phyloP scores from a whole-genome alignment of 208 protist species.

The Trypanosoma vivax region DNA sequence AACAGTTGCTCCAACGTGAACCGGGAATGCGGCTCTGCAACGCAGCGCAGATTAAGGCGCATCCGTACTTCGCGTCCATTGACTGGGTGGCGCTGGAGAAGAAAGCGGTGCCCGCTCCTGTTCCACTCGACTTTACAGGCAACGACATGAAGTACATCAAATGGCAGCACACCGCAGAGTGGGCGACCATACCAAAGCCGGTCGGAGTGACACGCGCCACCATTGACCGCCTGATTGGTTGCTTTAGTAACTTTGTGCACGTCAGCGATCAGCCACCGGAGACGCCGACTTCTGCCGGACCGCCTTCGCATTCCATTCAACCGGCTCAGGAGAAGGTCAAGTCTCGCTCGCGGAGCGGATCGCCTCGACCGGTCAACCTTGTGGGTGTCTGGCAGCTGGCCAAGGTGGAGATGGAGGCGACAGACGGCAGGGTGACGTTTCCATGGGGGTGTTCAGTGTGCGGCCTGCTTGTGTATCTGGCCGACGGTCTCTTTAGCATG shows the following conservation, averaged over 20 bases:
- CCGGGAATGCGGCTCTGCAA: slow-evolving; percentile 32
- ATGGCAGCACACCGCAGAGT: slow-evolving; percentile 69
- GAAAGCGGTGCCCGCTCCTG: slow-evolving; percentile 31
- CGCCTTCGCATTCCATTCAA: neutral
- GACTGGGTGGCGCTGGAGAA: slow-evolving; percentile 59
- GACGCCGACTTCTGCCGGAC: neutral
- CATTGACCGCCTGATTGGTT: slow-evolving; percentile 39
- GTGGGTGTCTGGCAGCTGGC: slow-evolving; percentile 58
- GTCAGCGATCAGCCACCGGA: slow-evolving; percentile 3
- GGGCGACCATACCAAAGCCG: slow-evolving; percentile 50
- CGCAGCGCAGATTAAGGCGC: slow-evolving; percentile 34
- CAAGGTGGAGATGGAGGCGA: slow-evolving; percentile 50
- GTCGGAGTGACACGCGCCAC: slow-evolving; percentile 32
- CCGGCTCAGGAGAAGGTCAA: neutral
- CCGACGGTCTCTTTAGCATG: slow-evolving; percentile 42
- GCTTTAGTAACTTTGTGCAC: slow-evolving; percentile 67
- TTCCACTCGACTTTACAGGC: slow-evolving; percentile 33
- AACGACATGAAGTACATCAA: slow-evolving; percentile 75
- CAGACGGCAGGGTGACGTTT: slow-evolving; percentile 63
- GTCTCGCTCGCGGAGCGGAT: neutral
- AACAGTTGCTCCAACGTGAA: slow-evolving; percentile 49
- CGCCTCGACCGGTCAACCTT: slow-evolving; percentile 16
- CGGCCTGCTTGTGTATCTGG: slow-evolving; percentile 57
- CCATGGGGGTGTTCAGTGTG: slow-evolving; percentile 74
- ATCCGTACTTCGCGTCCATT: slow-evolving; percentile 65